phyloP scores from a whole-genome alignment of 106 monocot genomes.

The Alisma plantagoaquatica region DNA sequence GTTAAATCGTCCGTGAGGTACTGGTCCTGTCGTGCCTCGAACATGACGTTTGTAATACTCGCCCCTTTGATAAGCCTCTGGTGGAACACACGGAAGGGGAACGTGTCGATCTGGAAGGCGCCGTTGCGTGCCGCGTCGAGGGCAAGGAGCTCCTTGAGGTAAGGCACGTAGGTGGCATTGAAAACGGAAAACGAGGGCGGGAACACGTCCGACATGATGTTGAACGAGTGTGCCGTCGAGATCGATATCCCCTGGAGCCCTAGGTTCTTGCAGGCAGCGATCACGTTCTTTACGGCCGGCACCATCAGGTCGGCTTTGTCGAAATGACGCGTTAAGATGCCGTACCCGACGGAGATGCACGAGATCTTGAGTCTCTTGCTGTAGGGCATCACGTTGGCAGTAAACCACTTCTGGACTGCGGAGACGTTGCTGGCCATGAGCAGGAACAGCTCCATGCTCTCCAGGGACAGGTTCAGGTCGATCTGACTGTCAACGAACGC shows the following conservation, averaged over 20 bases:
- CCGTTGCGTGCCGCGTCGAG: background rate
- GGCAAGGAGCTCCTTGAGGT: background rate
- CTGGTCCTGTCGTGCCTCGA: background rate
- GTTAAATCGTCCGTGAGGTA: background rate
- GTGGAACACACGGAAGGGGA: too few species aligned
- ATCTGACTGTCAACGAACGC: background rate
- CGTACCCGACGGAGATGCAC: background rate
- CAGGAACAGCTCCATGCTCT: background rate
- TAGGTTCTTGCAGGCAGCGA: background rate
- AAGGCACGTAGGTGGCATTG: background rate
- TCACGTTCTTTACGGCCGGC: background rate
- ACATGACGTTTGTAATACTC: background rate
- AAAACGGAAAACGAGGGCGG: background rate
- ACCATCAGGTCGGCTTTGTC: background rate
- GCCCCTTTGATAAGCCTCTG: background rate
- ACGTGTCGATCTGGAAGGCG: background rate
- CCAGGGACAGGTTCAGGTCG: background rate
- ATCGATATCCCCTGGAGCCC: background rate
- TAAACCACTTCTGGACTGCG: background rate
- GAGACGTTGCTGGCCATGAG: background rate
- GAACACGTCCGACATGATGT: background rate
- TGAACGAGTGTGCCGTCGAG: background rate
- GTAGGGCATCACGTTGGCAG: background rate
- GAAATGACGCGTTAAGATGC: background rate
- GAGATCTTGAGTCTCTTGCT: background rate